phyloP scores from a whole-genome alignment of 2,329 filamentous ascomycete species.

The Aspergillus japonicus region DNA sequence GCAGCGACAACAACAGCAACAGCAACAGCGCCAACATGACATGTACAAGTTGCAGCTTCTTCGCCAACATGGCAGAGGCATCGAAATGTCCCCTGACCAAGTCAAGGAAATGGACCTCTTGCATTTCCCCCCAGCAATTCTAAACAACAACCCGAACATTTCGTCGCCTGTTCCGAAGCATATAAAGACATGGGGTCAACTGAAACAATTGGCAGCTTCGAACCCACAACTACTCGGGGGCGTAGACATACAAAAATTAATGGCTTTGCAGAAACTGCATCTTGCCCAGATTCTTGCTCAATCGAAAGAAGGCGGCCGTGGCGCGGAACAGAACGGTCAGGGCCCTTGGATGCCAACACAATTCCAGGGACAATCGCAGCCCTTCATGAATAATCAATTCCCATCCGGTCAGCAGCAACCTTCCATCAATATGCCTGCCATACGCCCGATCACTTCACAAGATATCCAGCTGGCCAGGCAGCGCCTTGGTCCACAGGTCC shows the following conservation, averaged over 20 bases:
- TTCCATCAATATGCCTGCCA: slow-evolving; percentile 27
- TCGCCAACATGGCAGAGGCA: slow-evolving; percentile 32
- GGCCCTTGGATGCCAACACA: slow-evolving; percentile 21
- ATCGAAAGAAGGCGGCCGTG: slow-evolving; percentile 24
- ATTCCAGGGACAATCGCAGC: slow-evolving; percentile 29
- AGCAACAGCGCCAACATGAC: slow-evolving; percentile 33
- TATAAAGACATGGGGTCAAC: slow-evolving; percentile 56
- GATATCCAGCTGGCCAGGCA: slow-evolving; percentile 40
- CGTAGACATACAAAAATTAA: slow-evolving; percentile 42
- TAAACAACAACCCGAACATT: slow-evolving; percentile 33
- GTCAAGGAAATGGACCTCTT: slow-evolving; percentile 45
- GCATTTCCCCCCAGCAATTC: slow-evolving; percentile 38
- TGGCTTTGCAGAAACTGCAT: slow-evolving; percentile 45
- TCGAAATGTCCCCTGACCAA: slow-evolving; percentile 43
- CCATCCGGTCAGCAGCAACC: slow-evolving; percentile 29
- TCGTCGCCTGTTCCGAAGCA: slow-evolving; percentile 47
- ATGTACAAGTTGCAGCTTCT: slow-evolving; percentile 33
- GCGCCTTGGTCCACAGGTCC: slow-evolving; percentile 33
- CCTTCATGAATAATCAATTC: slow-evolving; percentile 30
- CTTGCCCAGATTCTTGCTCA: slow-evolving; percentile 41
- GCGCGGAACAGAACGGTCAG: slow-evolving; percentile 26
- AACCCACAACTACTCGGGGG: slow-evolving; percentile 47
- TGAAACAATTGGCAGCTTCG: slow-evolving; percentile 54
- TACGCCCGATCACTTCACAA: slow-evolving; percentile 36
- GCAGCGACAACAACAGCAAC: slow-evolving; percentile 28